Evolutionary conservation across 2,329 filamentous ascomycete species (phyloP).

Genomic region (Trichophyton benhamiae): DNA sequence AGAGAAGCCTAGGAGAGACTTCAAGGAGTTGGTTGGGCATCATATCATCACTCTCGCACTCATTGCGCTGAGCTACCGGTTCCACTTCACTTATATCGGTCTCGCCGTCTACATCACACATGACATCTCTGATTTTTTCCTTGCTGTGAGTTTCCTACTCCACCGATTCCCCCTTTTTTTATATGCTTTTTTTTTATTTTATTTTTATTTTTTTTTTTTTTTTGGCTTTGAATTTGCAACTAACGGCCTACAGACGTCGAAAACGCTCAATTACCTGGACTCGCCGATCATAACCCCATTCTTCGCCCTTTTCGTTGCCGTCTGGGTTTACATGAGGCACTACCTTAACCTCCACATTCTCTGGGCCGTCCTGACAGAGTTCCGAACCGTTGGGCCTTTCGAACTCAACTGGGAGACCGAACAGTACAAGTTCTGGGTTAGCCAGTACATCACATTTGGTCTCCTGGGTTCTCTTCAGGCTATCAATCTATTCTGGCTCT

Average conservation of each 20-base stretch:
- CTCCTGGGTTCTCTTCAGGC: slow-evolving; percentile 35
- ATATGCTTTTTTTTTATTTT: not conserved
- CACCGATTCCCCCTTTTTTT: not conserved
- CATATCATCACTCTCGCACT: slow-evolving; percentile 79
- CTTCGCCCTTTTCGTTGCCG: slow-evolving; percentile 66
- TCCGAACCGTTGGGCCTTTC: slow-evolving; percentile 37
- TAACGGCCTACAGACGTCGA: slow-evolving; percentile 55
- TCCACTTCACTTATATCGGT: slow-evolving; percentile 94
- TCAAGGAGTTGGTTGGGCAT: slow-evolving; percentile 81
- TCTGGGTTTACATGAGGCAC: slow-evolving; percentile 86
- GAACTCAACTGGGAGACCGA: slow-evolving; percentile 38
- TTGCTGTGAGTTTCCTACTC: slow-evolving; percentile 52
- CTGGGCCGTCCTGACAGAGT: slow-evolving; percentile 36
- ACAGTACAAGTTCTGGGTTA: slow-evolving; percentile 39
- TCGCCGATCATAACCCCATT: slow-evolving; percentile 66
- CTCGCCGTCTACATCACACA: slow-evolving; percentile 88
- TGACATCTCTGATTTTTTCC: slow-evolving; percentile 90
- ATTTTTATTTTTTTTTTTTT: slow-evolving; percentile 4
- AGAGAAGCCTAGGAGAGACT: slow-evolving; percentile 91
- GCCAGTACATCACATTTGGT: slow-evolving; percentile 35
- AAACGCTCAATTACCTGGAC: slow-evolving; percentile 83
- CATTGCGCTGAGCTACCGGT: slow-evolving; percentile 79
- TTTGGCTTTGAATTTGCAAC: not conserved
- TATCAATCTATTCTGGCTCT: slow-evolving; percentile 38
- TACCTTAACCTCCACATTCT: slow-evolving; percentile 43